Base-by-base conservation (phyloP, 2,329 filamentous ascomycete species). In the Penicillium hesseltinei region DNA sequence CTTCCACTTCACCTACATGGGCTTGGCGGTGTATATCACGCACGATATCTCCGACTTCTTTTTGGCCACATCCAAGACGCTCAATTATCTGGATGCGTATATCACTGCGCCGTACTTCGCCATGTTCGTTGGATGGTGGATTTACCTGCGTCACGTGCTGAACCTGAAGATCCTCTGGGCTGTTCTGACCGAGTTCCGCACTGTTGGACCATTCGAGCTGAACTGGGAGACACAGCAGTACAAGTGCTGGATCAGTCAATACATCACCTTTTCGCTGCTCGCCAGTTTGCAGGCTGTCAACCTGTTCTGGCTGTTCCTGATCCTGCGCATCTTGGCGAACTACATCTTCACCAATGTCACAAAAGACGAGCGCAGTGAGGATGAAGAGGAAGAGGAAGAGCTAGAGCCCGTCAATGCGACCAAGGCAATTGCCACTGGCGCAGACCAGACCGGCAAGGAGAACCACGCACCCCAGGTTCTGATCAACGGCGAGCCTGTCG, bases 1-100 rank as follows among this genome's bases (percentile, higher is more conserved):
- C 60, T 97, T 96, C 81, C 92, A 97, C 77, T 97, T 97, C 75
- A 95, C 92, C 21, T 93, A 96, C 77, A 95, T 97, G 73, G 92
- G 92, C 27, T 78, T 97, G 54, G 90, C 91, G 21, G 91, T 97
- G 35, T 97, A 96, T 76, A 91, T 94, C 61, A 96, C 92, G 10
- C 91, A 96, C 75, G 92, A 97, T 71, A 90, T 97, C 61, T 92
- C 88, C 59, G 92, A 97, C 75, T 96, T 97, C 78, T 97, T 97
- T 84, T 83, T 97, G 44, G 92, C 93, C 38, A 94, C 90, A 2
- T 96, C 91, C 60, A 97, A 97, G 79, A 85, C 88, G 5, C 84
- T 97, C 66, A 96, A 96, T 79, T 97, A 97, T 78, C 78, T 97
- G 66, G 89, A 96, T 71, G 86, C 87, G 54, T 79, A 83, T 57